phyloP scores from a whole-genome alignment of 148 eudicot species.

The Tetragonia tetragonoides region DNA sequence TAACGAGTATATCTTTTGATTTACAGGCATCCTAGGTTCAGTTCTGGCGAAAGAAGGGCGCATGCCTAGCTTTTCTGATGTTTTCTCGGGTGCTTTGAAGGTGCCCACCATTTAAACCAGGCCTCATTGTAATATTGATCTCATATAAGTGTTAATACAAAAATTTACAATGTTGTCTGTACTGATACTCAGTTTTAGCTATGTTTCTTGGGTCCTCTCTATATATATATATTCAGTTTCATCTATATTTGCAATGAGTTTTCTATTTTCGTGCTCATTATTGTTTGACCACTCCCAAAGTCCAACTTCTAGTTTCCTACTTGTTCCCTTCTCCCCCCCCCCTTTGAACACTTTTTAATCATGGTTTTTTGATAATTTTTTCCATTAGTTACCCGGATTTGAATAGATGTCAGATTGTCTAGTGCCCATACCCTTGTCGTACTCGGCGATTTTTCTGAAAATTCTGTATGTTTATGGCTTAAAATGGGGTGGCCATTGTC shows the following conservation, averaged over 20 bases:
- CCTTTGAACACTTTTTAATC: neutral
- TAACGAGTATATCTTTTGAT: neutral
- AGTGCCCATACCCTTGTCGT: too few species aligned
- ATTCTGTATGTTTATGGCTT: too few species aligned
- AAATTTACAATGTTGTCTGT: neutral
- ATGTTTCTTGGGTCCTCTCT: too few species aligned
- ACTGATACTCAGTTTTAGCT: too few species aligned
- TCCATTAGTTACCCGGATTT: too few species aligned
- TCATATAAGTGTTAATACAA: neutral
- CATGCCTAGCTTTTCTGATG: conserved; percentile 62
- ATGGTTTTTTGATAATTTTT: neutral
- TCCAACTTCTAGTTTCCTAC: neutral
- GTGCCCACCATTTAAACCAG: conserved; percentile 29
- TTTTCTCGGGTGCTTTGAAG: conserved; percentile 72
- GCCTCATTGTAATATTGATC: neutral
- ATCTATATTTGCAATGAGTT: neutral
- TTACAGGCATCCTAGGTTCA: conserved; percentile 74
- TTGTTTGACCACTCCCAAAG: neutral
- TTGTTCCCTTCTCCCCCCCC: neutral
- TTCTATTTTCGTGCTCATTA: neutral
- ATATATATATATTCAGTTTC: too few species aligned
- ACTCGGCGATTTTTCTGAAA: too few species aligned
- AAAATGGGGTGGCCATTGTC: too few species aligned
- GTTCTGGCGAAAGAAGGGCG: conserved; percentile 80
- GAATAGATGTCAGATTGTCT: too few species aligned